These are phyloP conservation scores for Inonotus hispidus DNA, from an alignment of 1,284 basidiomycete species.

Conservation along the genomic window DNA sequence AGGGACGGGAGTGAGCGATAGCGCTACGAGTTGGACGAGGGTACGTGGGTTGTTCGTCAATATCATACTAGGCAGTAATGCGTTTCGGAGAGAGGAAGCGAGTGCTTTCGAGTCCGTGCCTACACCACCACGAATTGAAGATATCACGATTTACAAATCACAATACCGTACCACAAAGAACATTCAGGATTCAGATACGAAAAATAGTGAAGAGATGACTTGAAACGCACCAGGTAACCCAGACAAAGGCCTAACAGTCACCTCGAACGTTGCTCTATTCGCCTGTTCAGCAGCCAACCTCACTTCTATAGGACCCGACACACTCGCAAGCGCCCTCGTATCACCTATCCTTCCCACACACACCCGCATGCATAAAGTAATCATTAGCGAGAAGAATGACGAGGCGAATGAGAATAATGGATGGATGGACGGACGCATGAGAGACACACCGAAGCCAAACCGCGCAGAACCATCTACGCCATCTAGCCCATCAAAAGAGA, in stretches of 20 bases:
- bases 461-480: constrained; percentile 63
- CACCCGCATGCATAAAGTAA: neutral
- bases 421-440: neutral
- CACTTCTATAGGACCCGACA: constrained; percentile 75
- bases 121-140: constrained; percentile 6
- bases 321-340: constrained; percentile 52
- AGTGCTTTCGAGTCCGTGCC: constrained; percentile 58
- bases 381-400: neutral
- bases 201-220: neutral
- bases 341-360: constrained; percentile 30
- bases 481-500: constrained; percentile 42
- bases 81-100: constrained; percentile 43
- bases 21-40: constrained; percentile 64
- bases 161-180: neutral
- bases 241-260: constrained; percentile 59
- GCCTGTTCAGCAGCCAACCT: constrained; percentile 59
- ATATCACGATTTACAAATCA: no score
- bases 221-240: constrained; percentile 42
- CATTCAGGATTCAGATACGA: neutral
- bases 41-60: constrained; percentile 61
- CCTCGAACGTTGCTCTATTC: constrained; percentile 67
- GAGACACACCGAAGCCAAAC: constrained; percentile 50
- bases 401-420: neutral
- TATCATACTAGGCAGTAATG: constrained; percentile 55
- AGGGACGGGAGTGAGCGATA: constrained; percentile 41